Base-by-base conservation (phyloP, 2,329 filamentous ascomycete genomes). In the Metarhizium sp. region DNA sequence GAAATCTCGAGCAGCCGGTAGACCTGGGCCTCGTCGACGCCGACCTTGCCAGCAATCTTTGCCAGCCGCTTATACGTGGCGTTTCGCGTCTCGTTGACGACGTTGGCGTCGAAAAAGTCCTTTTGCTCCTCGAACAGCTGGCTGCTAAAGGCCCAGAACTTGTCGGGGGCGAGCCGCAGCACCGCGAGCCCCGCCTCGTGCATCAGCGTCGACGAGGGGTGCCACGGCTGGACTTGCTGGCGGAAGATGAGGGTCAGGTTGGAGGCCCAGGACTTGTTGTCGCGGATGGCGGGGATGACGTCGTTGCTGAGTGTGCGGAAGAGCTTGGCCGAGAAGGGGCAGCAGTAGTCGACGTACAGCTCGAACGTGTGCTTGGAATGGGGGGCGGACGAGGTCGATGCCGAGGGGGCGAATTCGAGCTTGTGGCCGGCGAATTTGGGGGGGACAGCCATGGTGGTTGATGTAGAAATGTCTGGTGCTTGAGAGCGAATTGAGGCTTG, bases 151-250 rank as follows among this genome's bases (percentile, higher is more conserved):
- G 79, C 76, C 84, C 87, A 95, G 78, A 95, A 97, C 61, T 83
- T 84, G 18, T 78, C 75, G 0, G 88, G 86, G 2, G 82, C 75
- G 6, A 90, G 71, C 52, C 80, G 81, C 62, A 92, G 78, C 1
- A 96, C 90, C 2, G 91, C 92, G 36, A 90, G 80, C 3, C 78
- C 92, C 36, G 91, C 88, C 78, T 97, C 92, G 75, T 92, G 89
- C 55, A 82, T 78, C 11, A 91, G 78, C 6, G 87, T 91, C 45
- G 84, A 91, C 20, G 87, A 90, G 2, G 92, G 92, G 73, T 97
- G 92, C 92, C 92, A 96, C 14, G 91, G 90, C 75, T 96, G 91
- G 65, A 96, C 83, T 69, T 96, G 91, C 69, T 92, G 92, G 51
- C 92, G 87, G 77, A 96, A 89, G 65, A 97, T 81, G 62, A 95